Percentiles rank a stretch among this genome's conserved stretches.
These are phyloP conservation scores for Volutella citrinella DNA, from an alignment of 2,329 filamentous ascomycete genomes.

Conservation along the genomic window DNA sequence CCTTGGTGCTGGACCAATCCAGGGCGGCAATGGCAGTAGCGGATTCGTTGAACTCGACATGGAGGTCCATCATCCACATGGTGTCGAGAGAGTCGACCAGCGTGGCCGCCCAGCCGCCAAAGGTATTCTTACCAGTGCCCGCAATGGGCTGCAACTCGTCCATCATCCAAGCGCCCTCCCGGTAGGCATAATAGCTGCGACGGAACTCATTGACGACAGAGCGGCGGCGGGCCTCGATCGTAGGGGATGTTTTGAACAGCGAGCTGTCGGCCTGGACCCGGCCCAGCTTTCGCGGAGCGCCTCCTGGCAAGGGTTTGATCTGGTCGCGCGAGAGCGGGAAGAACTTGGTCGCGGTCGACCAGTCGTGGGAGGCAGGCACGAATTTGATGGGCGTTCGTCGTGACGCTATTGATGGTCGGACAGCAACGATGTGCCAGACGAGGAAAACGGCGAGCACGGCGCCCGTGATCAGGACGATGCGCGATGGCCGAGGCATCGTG, in stretches of 20 bases:
- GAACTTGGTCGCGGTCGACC: constrained; percentile 25
- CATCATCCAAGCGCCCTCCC: constrained; percentile 48
- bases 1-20: constrained; percentile 48
- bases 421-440: background rate
- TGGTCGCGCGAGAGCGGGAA: constrained; percentile 29
- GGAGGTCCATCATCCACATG: constrained; percentile 60
- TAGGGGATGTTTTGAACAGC: constrained; percentile 16
- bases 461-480: background rate
- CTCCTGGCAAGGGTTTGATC: constrained; percentile 30
- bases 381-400: too few relatives aligned
- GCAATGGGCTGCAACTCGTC: constrained; percentile 52
- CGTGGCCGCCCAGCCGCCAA: constrained; percentile 57
- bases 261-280: constrained; percentile 27
- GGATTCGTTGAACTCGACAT: constrained; percentile 54
- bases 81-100: constrained; percentile 61
- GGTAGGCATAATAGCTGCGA: constrained; percentile 50
- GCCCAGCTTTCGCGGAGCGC: constrained; percentile 22
- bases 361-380: constrained; percentile 28
- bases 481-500: background rate
- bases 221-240: constrained; percentile 28
- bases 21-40: constrained; percentile 45
- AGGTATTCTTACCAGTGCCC: constrained; percentile 43
- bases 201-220: constrained; percentile 41
- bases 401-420: background rate
- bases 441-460: background rate